Percentiles rank a stretch among this genome's conserved stretches.
Evolutionary conservation across 768 basidiomycete species (phyloP).

Genomic region (Cystofilobasidium capitatum): DNA sequence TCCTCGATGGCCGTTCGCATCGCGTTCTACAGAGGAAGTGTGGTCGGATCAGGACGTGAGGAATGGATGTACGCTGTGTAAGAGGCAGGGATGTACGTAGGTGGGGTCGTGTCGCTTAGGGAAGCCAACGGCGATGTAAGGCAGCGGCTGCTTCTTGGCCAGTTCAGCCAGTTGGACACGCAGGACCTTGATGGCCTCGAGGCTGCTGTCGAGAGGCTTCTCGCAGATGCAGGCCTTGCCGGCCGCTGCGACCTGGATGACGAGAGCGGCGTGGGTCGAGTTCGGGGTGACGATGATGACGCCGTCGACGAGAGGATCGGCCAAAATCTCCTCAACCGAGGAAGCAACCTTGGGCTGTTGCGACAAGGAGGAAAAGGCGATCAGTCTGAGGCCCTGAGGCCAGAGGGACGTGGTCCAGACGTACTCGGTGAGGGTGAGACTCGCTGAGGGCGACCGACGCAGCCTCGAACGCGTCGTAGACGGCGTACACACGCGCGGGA

Average conservation of each 20-base stretch:
- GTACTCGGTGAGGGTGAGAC: slow-evolving; percentile 3
- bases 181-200: neutral
- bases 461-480: neutral
- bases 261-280: neutral
- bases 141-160: neutral
- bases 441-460: neutral
- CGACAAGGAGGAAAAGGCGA: too few species aligned
- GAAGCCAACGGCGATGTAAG: neutral
- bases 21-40: neutral
- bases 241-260: neutral
- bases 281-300: slow-evolving; percentile 8
- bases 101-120: slow-evolving; percentile 2
- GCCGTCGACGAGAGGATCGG: neutral
- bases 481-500: neutral
- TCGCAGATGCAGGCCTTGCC: slow-evolving; percentile 2
- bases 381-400: too few species aligned
- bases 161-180: neutral
- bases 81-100: neutral
- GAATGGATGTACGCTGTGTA: neutral
- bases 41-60: neutral
- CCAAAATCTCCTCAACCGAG: neutral
- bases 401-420: too few species aligned
- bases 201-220: neutral
- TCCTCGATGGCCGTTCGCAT: neutral
- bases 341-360: neutral